Conservation (phyloP, 164 flowering plant species). For the Nelumbo lutea region DNA sequence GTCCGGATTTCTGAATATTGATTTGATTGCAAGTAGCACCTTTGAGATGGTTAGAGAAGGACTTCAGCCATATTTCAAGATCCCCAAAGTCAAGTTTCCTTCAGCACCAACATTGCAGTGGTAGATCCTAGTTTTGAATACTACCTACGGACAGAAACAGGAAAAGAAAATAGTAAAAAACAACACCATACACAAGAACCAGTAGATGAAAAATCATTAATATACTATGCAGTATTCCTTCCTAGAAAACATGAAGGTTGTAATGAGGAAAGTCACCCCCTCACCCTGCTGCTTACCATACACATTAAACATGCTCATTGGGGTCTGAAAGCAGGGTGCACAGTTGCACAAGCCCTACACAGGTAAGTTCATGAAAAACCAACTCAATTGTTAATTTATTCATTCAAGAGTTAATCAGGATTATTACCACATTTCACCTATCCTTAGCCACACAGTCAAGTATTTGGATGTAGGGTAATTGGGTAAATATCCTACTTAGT, state of each 20-base stretch:
- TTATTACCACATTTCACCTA: neutral
- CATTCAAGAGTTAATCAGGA: neutral
- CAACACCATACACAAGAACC: neutral
- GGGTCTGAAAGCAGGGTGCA: neutral
- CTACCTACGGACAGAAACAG: conserved; percentile 42
- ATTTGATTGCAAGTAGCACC: conserved; percentile 70
- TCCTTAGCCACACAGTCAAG: neutral
- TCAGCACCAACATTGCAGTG: conserved; percentile 87
- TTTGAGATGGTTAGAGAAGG: conserved; percentile 94
- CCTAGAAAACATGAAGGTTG: neutral
- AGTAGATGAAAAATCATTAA: no score
- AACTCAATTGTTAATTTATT: neutral
- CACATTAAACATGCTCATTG: neutral
- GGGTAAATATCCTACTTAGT: no score
- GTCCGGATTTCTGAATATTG: conserved; percentile 72
- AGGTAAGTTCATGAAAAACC: neutral
- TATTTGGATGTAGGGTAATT: neutral
- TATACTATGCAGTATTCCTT: no score
- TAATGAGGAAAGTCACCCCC: neutral
- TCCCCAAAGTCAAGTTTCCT: conserved; percentile 71
- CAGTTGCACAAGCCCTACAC: neutral
- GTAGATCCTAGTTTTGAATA: conserved; percentile 83
- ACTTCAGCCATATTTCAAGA: conserved; percentile 87
- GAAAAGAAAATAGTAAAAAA: neutral
- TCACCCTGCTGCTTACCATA: neutral